Evolutionary conservation across 2,329 filamentous ascomycete species (phyloP).

Genomic region (Aspergillus glaucus): DNA sequence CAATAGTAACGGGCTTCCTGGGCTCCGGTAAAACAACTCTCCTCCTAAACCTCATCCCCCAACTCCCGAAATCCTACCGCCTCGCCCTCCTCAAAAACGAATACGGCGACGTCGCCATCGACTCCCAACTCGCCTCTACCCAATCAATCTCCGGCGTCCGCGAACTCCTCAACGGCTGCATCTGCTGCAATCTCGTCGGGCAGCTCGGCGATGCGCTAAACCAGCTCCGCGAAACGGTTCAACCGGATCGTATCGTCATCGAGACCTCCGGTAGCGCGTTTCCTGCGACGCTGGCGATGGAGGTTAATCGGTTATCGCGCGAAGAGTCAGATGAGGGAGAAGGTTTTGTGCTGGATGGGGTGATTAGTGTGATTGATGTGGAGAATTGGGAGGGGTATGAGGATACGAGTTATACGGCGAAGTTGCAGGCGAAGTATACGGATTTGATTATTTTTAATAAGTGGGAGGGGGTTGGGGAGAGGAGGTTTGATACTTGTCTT

Average conservation of each 20-base stretch:
- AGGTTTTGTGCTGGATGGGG: conserved; percentile 72
- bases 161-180: conserved; percentile 93
- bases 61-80: conserved; percentile 79
- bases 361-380: conserved; percentile 84
- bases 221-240: conserved; percentile 57
- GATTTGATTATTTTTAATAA: conserved; percentile 91
- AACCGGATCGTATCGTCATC: conserved; percentile 81
- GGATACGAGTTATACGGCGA: conserved; percentile 82
- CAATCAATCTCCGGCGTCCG: conserved; percentile 81
- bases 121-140: conserved; percentile 81
- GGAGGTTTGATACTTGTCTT: conserved; percentile 67
- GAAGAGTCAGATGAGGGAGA: conserved; percentile 47
- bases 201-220: conserved; percentile 75
- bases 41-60: conserved; percentile 86
- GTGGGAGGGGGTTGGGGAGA: conserved; percentile 72
- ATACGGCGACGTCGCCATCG: conserved; percentile 89
- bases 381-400: conserved; percentile 95
- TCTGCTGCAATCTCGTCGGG: conserved; percentile 97
- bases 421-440: conserved; percentile 81
- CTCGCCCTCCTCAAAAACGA: conserved; percentile 97
- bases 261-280: conserved; percentile 88
- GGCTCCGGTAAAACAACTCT: conserved; percentile 95
- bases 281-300: conserved; percentile 82
- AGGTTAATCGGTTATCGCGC: conserved; percentile 72
- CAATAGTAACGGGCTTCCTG: conserved; percentile 92